Evolutionary conservation across 495 filamentous ascomycete genomes (phyloP), one percentile per base, ranked within the genome.

Genomic region (Schizothecium vesticola): DNA sequence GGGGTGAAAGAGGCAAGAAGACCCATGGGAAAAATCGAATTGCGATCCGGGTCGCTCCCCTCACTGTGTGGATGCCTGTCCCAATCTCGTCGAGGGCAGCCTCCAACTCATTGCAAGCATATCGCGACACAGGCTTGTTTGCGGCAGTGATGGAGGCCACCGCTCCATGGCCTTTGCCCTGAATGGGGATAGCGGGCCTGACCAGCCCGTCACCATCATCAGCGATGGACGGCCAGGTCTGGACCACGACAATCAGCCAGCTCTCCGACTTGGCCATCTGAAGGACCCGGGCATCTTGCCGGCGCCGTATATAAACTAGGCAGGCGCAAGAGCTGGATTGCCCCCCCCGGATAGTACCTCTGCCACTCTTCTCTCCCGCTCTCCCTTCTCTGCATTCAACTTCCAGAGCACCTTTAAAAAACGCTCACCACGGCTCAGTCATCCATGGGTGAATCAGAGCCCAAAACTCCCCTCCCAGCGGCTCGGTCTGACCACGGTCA

Each of bases 401-500:
- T 8, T 19, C 13, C 13, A 36, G 33, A 36, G 6, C 36, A 51
- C 36, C 16, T 51, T 6, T 6, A 2, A 28, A 2, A 6, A 28
- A 2, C 3, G 6, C 26, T 28, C 26, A n/a, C 36, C 4, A 51
- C 36, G 1, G 6, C 36, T n/a, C 36, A 4, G 3, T 26, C n/a
- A 28, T 63, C 28, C 61, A 62, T 62, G 33, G 63, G 28, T 31
- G 62, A 36, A 26, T 19, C 36, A 21, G 26, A 36, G 29, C 21
- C 26, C 21, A 36, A 57, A 12, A 24, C 25, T 13, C 57, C 43
- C 13, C 24, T 33, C 2, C 24, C 59, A n/a, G 16, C 58, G n/a
- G n/a, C 56, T 12, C 67, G 23, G 21, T 21, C 28, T 51, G 59
- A n/a, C 31, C 16, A 59, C 36, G 66, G 59, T 23, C 67, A 63